Evolutionary conservation across 164 flowering plant species (phyloP).

Genomic region (Saururus chinensis): DNA sequence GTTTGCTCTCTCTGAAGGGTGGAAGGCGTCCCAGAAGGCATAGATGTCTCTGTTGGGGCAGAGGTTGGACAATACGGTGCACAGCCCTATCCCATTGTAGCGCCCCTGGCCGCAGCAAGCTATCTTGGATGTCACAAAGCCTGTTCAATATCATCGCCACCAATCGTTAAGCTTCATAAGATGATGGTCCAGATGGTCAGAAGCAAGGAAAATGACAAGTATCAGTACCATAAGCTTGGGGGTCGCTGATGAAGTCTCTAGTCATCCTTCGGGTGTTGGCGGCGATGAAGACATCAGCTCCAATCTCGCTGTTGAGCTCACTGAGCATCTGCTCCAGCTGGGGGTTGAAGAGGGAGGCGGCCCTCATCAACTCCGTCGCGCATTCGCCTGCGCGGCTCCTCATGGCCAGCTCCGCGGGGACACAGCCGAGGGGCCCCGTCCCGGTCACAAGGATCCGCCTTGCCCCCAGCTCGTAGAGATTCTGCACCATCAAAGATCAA

Average conservation of each 20-base stretch:
- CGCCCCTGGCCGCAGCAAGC: conserved; percentile 93
- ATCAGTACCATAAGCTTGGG: conserved; percentile 43
- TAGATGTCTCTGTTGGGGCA: conserved; percentile 52
- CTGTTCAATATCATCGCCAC: neutral
- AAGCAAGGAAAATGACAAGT: neutral
- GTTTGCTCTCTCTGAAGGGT: conserved; percentile 65
- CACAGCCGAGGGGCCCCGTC: conserved; percentile 81
- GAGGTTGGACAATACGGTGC: conserved; percentile 41
- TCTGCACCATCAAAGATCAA: conserved; percentile 24
- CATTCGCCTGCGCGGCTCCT: conserved; percentile 50
- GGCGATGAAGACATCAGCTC: conserved; percentile 35
- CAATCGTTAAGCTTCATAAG: too few relatives aligned
- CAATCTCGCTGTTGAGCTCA: conserved; percentile 39
- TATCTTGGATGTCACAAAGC: conserved; percentile 35
- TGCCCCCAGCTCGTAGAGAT: conserved; percentile 53
- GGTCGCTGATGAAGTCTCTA: conserved; percentile 41
- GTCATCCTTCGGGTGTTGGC: conserved; percentile 36
- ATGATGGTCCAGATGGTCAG: too few relatives aligned
- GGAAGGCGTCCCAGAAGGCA: conserved; percentile 72
- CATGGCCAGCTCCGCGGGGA: conserved; percentile 52
- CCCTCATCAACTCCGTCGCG: conserved; percentile 34
- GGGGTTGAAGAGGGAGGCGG: conserved; percentile 53
- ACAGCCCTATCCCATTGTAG: conserved; percentile 63
- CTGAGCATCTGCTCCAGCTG: conserved; percentile 33
- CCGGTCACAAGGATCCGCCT: conserved; percentile 75